Evolutionary conservation across 73 alveolate species (phyloP).

Genomic region (Durusdinium trenchii): DNA sequence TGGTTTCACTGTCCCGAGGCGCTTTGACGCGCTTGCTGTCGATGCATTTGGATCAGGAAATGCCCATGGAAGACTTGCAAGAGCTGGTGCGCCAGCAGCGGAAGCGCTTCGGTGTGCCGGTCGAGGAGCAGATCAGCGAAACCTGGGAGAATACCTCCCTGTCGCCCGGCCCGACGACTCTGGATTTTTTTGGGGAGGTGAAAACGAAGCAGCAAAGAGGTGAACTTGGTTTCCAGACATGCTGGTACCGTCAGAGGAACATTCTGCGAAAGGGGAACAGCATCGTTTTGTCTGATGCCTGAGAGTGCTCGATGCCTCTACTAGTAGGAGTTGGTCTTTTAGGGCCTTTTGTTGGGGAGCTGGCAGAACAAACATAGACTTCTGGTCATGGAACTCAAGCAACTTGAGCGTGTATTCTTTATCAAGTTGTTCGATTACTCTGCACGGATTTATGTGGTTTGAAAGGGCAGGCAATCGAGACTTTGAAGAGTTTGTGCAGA

Average conservation of each 20-base stretch:
- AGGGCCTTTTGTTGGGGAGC: no score
- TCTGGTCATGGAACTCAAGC: no score
- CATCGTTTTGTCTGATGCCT: neutral
- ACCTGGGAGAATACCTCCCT: constrained; percentile 75
- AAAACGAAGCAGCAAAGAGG: neutral
- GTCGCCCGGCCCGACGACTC: neutral
- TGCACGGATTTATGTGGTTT: no score
- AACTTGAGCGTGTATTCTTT: no score
- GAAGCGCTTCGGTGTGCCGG: constrained; percentile 83
- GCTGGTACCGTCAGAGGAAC: neutral
- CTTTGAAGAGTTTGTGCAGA: no score
- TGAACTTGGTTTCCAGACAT: no score
- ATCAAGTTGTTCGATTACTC: no score
- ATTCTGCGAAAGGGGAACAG: neutral
- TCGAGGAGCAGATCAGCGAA: constrained; percentile 54
- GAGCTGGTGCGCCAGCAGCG: constrained; percentile 46
- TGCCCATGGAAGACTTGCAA: constrained; percentile 82
- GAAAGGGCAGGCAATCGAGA: no score
- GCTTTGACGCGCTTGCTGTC: constrained; percentile 85
- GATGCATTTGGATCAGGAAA: constrained; percentile 50
- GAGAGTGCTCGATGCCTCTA: neutral
- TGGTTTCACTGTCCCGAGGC: neutral
- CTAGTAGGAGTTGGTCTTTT: no score
- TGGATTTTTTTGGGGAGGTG: no score
- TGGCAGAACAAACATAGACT: no score